These are phyloP conservation scores for Erigeron canadensis DNA, from an alignment of 129 eudicot species.

Conservation along the genomic window DNA sequence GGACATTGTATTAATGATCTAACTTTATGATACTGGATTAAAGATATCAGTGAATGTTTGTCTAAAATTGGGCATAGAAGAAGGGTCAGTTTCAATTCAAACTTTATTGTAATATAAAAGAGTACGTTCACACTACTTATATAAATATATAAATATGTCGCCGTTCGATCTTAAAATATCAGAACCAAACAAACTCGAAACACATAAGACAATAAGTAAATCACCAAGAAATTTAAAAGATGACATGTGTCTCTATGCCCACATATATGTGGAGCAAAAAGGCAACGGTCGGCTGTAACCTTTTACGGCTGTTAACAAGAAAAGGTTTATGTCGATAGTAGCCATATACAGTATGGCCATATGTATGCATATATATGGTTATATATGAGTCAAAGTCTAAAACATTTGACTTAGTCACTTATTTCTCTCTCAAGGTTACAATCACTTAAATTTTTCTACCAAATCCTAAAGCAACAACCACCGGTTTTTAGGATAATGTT, in stretches of 20 bases:
- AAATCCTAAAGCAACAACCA: not conserved
- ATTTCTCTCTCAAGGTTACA: not conserved
- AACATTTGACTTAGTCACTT: conserved; percentile 3
- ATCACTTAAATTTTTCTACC: not conserved
- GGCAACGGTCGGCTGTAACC: not conserved
- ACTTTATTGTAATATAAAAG: no score
- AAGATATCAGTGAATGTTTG: no score
- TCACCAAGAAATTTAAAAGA: not conserved
- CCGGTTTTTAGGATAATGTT: conserved; percentile 1
- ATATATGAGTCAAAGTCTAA: not conserved
- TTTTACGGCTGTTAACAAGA: conserved; percentile 6
- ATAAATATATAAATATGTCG: no score
- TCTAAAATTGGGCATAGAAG: no score
- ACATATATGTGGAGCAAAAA: conserved; percentile 12
- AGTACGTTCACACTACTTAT: no score
- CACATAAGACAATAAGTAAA: not conserved
- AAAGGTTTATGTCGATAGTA: not conserved
- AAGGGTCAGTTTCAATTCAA: no score
- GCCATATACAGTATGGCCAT: not conserved
- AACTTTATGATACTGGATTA: no score
- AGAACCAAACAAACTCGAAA: not conserved
- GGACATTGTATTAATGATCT: no score
- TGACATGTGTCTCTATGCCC: conserved; percentile 6
- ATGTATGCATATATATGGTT: not conserved
- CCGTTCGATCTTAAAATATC: not conserved